Conservation (phyloP, 768 basidiomycete genomes). For the Obba rivulosa region DNA sequence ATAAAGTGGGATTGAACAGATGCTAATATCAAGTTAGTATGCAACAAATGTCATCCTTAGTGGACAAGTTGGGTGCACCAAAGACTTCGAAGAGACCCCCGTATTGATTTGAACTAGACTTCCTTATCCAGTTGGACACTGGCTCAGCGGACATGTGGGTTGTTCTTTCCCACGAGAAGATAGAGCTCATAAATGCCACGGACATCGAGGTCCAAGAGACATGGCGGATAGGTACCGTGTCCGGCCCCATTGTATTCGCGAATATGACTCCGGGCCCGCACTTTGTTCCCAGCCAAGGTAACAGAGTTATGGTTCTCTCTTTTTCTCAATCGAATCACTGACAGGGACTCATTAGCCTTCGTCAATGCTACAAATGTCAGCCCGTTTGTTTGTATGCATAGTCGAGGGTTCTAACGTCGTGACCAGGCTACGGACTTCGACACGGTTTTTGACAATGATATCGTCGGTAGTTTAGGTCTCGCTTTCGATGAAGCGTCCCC, state of each 20-base stretch:
- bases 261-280: conserved; percentile 32
- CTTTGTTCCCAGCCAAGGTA: conserved; percentile 56
- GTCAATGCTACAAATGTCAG: conserved; percentile 62
- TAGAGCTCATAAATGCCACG: conserved; percentile 26
- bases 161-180: conserved; percentile 4
- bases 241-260: conserved; percentile 31
- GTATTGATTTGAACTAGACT: conserved; percentile 11
- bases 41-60: conserved; percentile 19
- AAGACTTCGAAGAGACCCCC: too few species aligned
- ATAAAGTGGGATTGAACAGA: neutral
- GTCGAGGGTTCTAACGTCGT: conserved; percentile 42
- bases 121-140: conserved; percentile 28
- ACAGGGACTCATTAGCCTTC: conserved; percentile 24
- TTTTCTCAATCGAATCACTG: conserved; percentile 45
- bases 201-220: conserved; percentile 25
- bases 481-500: conserved; percentile 71
- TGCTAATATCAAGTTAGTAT: conserved; percentile 8
- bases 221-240: conserved; percentile 35
- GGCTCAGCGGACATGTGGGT: conserved; percentile 32
- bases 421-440: conserved; percentile 57
- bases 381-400: neutral
- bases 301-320: conserved; percentile 41
- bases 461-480: conserved; percentile 69
- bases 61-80: conserved; percentile 4
- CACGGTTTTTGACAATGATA: conserved; percentile 62